Percentiles rank a stretch among this genome's conserved stretches.
Conservation (phyloP, 2,329 filamentous ascomycete genomes). For the Parafenestella ontariensis region DNA sequence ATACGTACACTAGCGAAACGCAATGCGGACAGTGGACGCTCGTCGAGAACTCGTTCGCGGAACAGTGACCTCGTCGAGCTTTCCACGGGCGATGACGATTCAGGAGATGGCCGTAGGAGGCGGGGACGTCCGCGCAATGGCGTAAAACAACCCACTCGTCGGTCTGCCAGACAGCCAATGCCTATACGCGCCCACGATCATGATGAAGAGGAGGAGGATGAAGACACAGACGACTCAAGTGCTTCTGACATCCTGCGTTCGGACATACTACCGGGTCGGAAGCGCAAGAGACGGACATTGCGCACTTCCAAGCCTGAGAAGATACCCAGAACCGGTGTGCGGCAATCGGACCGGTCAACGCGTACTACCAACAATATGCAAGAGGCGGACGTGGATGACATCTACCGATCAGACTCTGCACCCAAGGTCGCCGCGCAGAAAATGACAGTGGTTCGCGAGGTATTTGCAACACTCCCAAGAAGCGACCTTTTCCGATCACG, state of each 20-base stretch:
- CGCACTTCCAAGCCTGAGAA: constrained; percentile 24
- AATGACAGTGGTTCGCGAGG: constrained; percentile 70
- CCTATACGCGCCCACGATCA: constrained; percentile 17
- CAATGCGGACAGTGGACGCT: constrained; percentile 7
- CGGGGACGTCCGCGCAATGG: constrained; percentile 26
- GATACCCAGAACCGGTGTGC: constrained; percentile 34
- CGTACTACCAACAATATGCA: constrained; percentile 57
- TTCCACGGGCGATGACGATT: constrained; percentile 35
- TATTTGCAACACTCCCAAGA: constrained; percentile 69
- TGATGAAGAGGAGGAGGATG: constrained; percentile 39
- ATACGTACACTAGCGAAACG: constrained; percentile 12
- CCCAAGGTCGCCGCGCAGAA: constrained; percentile 56
- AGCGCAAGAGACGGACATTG: constrained; percentile 44
- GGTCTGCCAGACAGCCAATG: constrained; percentile 32
- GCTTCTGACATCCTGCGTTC: constrained; percentile 49
- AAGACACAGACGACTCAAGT: constrained; percentile 37
- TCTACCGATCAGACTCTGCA: constrained; percentile 56
- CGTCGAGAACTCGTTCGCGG: constrained; percentile 24
- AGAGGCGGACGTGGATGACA: constrained; percentile 67
- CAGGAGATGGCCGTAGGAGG: constrained; percentile 11
- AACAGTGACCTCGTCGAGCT: constrained; percentile 18
- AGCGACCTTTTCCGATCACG: constrained; percentile 71
- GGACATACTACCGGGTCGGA: constrained; percentile 49
- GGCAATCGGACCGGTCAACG: constrained; percentile 56
- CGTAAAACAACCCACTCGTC: constrained; percentile 33